Evolutionary conservation across 768 basidiomycete genomes (phyloP), one percentile per base, ranked within the genome.

Genomic region (Galerina sulciceps): DNA sequence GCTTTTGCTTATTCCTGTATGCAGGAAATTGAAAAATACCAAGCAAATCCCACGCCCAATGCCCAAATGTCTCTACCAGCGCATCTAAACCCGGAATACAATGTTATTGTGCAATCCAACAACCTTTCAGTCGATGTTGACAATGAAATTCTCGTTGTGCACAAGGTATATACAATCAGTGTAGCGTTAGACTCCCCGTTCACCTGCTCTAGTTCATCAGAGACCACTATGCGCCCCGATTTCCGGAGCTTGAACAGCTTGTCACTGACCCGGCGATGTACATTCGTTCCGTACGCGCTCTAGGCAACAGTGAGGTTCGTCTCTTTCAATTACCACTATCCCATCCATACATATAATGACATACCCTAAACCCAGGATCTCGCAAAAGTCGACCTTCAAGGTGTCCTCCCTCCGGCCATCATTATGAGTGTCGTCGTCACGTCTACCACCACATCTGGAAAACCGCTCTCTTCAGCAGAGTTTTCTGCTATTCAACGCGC

Each of bases 51-150:
- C 1, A 91, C 90, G 35, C 83, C 91, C 4, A 83, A 87, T 23
- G 89, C 93, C 61, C 84, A 88, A 38, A 91, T 94, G 80, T 80
- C 88, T 1, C 77, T 90, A 35, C 89, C 90, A 20, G 88, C 92
- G 1, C 91, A 94, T 70, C 81, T 94, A 60, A 96, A 96, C 70
- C 93, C 94, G 1, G 97, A 99, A 74, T 99, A 99, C 77, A 87
- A 89, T 61, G 81, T 99, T 60, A 99, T 99, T 67, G 97, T 99
- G 4, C 89, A 94, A 65, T 94, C 97, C 22, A 99, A 99, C 79
- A 99, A 99, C 74, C 79, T 99, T 57, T 94, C 95, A 1, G 97
- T 99, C 42, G 97, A 99, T 67, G 88, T 99, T 5, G 97, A 99
- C 75, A 99, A 99, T 66, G 97, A 99, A 73, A 93, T 98, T 54